These are phyloP conservation scores for Dillenia suffruticosa DNA, from an alignment of 164 flowering plant species.

Conservation along the genomic window DNA sequence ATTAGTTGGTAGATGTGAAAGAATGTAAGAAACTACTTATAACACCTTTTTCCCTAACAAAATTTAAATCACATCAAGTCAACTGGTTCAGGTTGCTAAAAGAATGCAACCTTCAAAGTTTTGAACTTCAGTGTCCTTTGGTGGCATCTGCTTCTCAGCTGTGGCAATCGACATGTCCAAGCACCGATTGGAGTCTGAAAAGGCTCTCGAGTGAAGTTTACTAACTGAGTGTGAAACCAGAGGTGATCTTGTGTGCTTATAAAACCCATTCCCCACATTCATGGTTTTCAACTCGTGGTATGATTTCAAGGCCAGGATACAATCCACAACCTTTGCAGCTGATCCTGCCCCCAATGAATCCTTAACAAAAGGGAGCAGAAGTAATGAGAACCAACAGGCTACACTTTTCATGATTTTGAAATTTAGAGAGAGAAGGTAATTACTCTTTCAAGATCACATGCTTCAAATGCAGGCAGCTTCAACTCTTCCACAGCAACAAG, in stretches of 20 bases:
- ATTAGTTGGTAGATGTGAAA: neutral
- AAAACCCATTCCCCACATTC: constrained; percentile 41
- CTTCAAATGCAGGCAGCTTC: constrained; percentile 83
- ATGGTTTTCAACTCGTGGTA: constrained; percentile 71
- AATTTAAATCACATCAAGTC: no score
- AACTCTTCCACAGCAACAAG: constrained; percentile 68
- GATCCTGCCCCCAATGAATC: constrained; percentile 65
- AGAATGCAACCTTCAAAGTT: constrained; percentile 39
- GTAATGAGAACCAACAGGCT: neutral
- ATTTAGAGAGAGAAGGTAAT: neutral
- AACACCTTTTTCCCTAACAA: no score
- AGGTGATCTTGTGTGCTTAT: constrained; percentile 56
- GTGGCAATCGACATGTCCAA: constrained; percentile 53
- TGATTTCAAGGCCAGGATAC: constrained; percentile 71
- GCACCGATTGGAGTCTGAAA: constrained; percentile 33
- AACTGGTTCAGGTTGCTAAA: no score
- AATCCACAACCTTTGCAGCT: constrained; percentile 71
- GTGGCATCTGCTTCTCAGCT: constrained; percentile 21
- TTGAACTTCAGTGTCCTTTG: constrained; percentile 10
- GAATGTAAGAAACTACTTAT: no score
- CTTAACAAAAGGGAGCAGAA: constrained; percentile 21
- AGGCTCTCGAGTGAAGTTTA: constrained; percentile 25
- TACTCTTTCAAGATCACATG: constrained; percentile 94
- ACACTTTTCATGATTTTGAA: neutral
- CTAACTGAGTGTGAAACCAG: constrained; percentile 36